Base-by-base conservation (phyloP, 257 asterid species). In the Forsythia viridissima region DNA sequence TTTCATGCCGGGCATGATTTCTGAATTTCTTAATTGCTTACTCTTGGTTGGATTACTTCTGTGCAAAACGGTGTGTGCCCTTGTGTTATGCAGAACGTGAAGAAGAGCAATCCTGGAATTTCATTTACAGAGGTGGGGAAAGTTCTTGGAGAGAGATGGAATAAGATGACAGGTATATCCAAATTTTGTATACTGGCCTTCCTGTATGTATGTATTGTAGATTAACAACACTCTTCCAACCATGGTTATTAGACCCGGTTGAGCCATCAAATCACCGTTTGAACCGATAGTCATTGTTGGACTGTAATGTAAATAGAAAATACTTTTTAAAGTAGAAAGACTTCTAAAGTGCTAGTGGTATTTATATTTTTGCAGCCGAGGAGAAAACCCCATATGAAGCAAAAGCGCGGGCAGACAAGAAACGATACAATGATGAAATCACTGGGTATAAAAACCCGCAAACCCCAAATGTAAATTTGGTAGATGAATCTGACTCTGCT, bases 131-230 rank as follows among this genome's bases (percentile, higher is more conserved):
- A 92, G 1, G 78, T 90, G 41, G 98, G 96, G 55, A 92, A 80
- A 85, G 94, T 81, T 63, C 92, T 92, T 24, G 98, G 98, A 13
- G 98, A 94, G 43, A 86, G 91, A 84, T 92, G 97, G 98, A 87
- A 94, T 65, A 94, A 91, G 87, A 36, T 94, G 88, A 89, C 98
- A 86, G 96, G 98, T 92, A 82, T 55, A 82, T 12, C 48, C 20
- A 72, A 8, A 15, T 38, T 41, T 37, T 15, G 40, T 37, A 40
- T 12, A 20, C 39, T 20, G 1, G 59, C 3, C 11, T 73, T 59
- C 16, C 34, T 40, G 12, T 30, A 6, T 15, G 46, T n/a, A 21
- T 55, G n/a, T 44, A 10, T 75, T 1, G 57, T 13, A 8, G 61
- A 37, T n/a, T 36, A 41, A 48, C 46, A 57, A 37, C 21, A 30